phyloP scores from a whole-genome alignment of 106 monocot genomes.

The Dendrobium chrysotoxum region DNA sequence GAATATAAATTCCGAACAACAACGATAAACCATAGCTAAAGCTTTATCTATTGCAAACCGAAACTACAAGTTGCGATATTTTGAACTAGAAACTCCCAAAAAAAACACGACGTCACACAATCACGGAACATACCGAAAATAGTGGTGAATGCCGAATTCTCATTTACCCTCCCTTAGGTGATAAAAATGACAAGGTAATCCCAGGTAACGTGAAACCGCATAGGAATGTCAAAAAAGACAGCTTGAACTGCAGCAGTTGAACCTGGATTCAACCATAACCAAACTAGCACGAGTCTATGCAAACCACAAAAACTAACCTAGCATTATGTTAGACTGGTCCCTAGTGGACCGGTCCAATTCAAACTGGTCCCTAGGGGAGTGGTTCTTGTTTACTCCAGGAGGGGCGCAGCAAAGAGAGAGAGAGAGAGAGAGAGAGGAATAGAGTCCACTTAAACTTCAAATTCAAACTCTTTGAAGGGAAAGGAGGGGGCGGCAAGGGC shows the following conservation, averaged over 20 bases:
- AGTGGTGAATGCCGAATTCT: neutral
- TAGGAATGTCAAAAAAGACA: neutral
- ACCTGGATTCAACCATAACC: neutral
- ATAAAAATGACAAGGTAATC: neutral
- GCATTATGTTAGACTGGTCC: too few relatives aligned
- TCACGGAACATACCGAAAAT: neutral
- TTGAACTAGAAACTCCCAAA: neutral
- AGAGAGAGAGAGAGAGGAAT: too few relatives aligned
- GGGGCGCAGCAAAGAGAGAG: too few relatives aligned
- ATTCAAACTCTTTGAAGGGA: too few relatives aligned
- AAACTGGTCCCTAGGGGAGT: too few relatives aligned
- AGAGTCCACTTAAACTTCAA: too few relatives aligned
- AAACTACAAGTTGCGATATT: neutral
- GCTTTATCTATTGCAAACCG: too few relatives aligned
- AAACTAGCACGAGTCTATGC: neutral
- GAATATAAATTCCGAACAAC: too few relatives aligned
- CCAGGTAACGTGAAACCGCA: neutral
- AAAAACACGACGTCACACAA: neutral
- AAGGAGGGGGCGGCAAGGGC: too few relatives aligned
- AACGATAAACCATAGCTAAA: too few relatives aligned
- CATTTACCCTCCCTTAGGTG: neutral
- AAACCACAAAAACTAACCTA: neutral
- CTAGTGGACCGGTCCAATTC: too few relatives aligned
- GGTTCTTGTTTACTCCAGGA: too few relatives aligned
- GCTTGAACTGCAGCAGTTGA: neutral